Conservation (phyloP, 179 eudicot genomes). For the Heliamphora pulchella region DNA sequence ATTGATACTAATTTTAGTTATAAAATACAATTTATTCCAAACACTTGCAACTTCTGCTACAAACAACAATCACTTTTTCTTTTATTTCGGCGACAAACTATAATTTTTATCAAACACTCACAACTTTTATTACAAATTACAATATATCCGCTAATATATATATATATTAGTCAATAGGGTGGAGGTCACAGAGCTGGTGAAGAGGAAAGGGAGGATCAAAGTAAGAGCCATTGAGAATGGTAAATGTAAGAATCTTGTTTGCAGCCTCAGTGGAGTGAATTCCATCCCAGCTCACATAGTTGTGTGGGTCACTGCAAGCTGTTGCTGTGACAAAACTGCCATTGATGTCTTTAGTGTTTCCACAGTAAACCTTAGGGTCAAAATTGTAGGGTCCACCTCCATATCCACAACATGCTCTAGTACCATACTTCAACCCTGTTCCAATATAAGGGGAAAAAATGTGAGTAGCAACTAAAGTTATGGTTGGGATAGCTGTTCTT, state of each 20-base stretch:
- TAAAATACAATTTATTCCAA: too few species aligned
- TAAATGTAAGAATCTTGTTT: conserved; percentile 45
- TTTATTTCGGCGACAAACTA: too few species aligned
- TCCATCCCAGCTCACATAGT: conserved; percentile 88
- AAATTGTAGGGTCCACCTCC: conserved; percentile 70
- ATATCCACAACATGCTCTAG: conserved; percentile 78
- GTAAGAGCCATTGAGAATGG: conserved; percentile 60
- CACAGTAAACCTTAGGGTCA: conserved; percentile 57
- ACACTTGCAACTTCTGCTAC: too few species aligned
- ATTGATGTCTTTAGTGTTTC: conserved; percentile 48
- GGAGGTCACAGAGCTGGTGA: conserved; percentile 44
- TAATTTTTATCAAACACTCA: too few species aligned
- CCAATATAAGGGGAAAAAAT: neutral
- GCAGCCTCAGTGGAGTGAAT: conserved; percentile 75
- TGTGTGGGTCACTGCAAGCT: conserved; percentile 60
- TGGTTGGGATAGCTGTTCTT: too few species aligned
- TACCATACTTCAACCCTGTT: conserved; percentile 60
- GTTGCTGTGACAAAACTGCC: conserved; percentile 49
- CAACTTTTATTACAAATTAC: too few species aligned
- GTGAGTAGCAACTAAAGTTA: neutral
- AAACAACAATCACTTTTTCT: too few species aligned
- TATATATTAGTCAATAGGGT: conserved; percentile 33
- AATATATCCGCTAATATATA: too few species aligned
- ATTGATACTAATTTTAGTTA: too few species aligned
- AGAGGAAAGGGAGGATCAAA: conserved; percentile 72